Evolutionary conservation across 2,329 filamentous ascomycete species (phyloP).

Genomic region (Ophidiomyces ophidiicola): DNA sequence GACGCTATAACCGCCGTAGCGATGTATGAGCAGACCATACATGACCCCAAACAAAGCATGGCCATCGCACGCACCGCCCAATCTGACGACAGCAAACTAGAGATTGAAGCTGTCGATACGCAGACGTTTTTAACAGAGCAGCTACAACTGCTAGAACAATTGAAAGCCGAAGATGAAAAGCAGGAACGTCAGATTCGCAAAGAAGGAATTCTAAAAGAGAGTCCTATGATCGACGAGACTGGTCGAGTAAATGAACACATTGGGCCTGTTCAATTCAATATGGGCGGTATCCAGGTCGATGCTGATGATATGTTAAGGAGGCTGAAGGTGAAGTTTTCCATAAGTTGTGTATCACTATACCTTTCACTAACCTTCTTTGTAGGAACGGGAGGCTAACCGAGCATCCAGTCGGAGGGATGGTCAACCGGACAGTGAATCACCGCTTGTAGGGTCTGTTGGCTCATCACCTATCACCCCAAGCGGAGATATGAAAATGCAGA

Average conservation of each 20-base stretch:
- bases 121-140: conserved; percentile 69
- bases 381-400: conserved; percentile 36
- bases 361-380: conserved; percentile 3
- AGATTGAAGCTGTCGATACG: conserved; percentile 58
- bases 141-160: conserved; percentile 58
- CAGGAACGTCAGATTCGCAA: conserved; percentile 26
- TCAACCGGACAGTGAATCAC: conserved; percentile 18
- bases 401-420: conserved; percentile 26
- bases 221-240: conserved; percentile 29
- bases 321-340: conserved; percentile 52
- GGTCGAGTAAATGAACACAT: conserved; percentile 61
- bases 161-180: conserved; percentile 44
- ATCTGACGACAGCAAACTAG: conserved; percentile 33
- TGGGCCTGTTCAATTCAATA: conserved; percentile 92
- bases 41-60: conserved; percentile 56
- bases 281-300: conserved; percentile 93
- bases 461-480: conserved; percentile 17
- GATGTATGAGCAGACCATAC: conserved; percentile 67
- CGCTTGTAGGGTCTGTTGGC: conserved; percentile 17
- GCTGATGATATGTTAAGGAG: conserved; percentile 85
- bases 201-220: conserved; percentile 21
- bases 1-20: conserved; percentile 50
- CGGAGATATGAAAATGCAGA: conserved; percentile 42
- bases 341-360: conserved; percentile 5
- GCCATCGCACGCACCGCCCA: conserved; percentile 43